Base-by-base conservation (phyloP, 1,284 basidiomycete species). In the Psilocybe mexicana region DNA sequence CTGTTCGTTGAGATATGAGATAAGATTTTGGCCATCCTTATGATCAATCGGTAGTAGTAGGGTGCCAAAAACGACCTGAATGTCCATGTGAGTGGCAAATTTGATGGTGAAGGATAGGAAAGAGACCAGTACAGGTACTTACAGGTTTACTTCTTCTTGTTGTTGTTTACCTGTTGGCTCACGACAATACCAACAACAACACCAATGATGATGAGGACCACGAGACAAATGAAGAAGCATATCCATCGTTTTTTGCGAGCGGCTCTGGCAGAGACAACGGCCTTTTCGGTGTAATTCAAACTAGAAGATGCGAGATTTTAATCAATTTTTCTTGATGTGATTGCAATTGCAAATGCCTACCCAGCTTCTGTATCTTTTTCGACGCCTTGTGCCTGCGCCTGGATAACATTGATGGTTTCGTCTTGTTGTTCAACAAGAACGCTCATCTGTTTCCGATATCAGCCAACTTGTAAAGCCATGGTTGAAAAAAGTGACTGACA, bases 191-290 rank as follows among this genome's bases (percentile, higher is more conserved):
- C 88, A 28, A 91, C 72, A 38, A 89, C 75, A 57, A 87, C 79
- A 43, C 74, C 89, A 57, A 90, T 70, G 56, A 91, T 85, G 54
- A 80, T 79, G 54, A 92, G 75, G 60, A 92, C 68, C 61, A 85
- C 76, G 57, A 92, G 63, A 57, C 81, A 72, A 68, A 92, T 85
- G 75, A 84, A 74, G 83, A 94, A 93, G 77, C 93, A 95, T 70
- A 94, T 94, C 92, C 92, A 94, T 63, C 92, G 87, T 83, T 97
- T 98, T 77, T 90, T 93, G 61, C 96, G 87, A 25, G 94, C 95
- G 44, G 88, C 84, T 42, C 88, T 82, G n/a, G 96, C 96, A 47
- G 91, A 94, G 30, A 78, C 78, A 43, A 96, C 89, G 5, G 96
- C 96, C 69, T 92, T 93, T 62, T 88, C 88, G 4, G 92, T 93